phyloP scores from a whole-genome alignment of 352 stramenopile species.

The Aphanomyces cochlioides region DNA sequence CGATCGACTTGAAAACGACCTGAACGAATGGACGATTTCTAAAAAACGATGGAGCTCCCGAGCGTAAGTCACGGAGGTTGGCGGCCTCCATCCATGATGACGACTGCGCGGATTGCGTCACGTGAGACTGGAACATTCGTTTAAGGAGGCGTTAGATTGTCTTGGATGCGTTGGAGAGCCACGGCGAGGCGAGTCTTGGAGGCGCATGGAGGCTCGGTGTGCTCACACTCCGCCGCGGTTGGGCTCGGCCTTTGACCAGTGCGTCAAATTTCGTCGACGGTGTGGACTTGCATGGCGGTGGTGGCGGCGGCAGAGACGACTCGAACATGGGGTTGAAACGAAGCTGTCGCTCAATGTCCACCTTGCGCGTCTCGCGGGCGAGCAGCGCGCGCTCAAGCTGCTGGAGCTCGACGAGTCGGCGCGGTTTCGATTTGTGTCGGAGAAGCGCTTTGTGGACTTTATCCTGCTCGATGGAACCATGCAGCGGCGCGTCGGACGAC shows the following conservation, averaged over 20 bases:
- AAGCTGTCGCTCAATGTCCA: constrained; percentile 24
- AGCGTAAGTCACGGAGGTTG: too few species aligned
- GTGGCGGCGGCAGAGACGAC: background rate
- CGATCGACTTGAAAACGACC: too few species aligned
- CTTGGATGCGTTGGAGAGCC: too few species aligned
- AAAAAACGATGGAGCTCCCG: too few species aligned
- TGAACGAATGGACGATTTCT: too few species aligned
- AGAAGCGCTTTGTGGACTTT: background rate
- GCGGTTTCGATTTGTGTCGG: background rate
- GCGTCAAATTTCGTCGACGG: too few species aligned
- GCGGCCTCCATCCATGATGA: too few species aligned
- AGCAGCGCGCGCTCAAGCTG: constrained; percentile 1
- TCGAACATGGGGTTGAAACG: background rate
- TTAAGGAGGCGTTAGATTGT: too few species aligned
- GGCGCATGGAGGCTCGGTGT: too few species aligned
- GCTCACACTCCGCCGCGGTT: background rate
- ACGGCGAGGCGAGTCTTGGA: too few species aligned
- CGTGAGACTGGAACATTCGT: too few species aligned
- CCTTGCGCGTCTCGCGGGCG: constrained; percentile 16
- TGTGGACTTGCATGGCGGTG: background rate
- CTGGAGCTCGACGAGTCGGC: constrained; percentile 14
- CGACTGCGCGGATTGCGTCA: too few species aligned
- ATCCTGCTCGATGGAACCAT: constrained; percentile 5
- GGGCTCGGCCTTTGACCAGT: background rate
- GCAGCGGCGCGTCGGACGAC: background rate